Evolutionary conservation across 495 filamentous ascomycete genomes (phyloP).

Genomic region (Hypoxylon lienhwacheense): DNA sequence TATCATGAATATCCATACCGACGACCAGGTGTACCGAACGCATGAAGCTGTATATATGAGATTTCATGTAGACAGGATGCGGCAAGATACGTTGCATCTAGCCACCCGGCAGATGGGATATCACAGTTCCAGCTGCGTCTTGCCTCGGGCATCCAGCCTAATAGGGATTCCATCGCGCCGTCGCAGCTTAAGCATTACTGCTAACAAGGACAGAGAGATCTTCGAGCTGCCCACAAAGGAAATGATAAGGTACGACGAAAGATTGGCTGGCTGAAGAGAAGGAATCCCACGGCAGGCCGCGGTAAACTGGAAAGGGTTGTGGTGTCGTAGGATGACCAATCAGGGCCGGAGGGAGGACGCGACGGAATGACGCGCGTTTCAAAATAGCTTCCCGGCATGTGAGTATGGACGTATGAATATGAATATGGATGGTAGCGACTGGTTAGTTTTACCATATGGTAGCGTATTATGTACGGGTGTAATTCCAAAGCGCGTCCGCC

Average conservation of each 20-base stretch:
- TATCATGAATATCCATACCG: too few species aligned
- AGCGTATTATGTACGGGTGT: too few species aligned
- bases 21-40: too few species aligned
- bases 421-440: too few species aligned
- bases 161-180: constrained; percentile 11
- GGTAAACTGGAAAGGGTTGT: constrained; percentile 8
- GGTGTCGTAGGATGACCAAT: constrained; percentile 25
- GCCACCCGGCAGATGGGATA: too few species aligned
- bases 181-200: constrained; percentile 3
- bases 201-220: constrained; percentile 1
- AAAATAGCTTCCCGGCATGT: constrained; percentile 3
- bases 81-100: neutral
- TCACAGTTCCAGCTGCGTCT: constrained; percentile 14
- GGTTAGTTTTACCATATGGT: constrained; percentile 9
- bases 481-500: constrained; percentile 20
- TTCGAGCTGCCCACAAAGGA: constrained; percentile 22
- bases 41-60: too few species aligned
- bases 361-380: constrained; percentile 29
- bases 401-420: too few species aligned
- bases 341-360: neutral
- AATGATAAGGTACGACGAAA: constrained; percentile 16
- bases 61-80: neutral
- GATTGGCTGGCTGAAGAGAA: constrained; percentile 29
- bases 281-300: constrained; percentile 14
- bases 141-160: constrained; percentile 19